Conservation (phyloP, 805 yeast species). For the Zygosaccharomyces lentus region DNA sequence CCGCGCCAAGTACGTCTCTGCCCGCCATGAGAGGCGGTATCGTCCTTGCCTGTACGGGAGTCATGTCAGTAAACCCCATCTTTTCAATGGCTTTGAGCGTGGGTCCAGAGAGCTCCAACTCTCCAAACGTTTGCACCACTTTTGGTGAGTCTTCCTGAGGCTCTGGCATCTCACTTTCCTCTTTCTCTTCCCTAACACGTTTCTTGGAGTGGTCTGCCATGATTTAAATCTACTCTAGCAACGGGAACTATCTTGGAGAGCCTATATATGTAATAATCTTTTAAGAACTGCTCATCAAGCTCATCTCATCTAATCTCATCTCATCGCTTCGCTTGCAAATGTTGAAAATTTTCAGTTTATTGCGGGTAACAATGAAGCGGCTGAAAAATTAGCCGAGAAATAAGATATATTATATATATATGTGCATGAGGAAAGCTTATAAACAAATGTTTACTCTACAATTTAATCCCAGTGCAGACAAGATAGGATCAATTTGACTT, state of each 20-base stretch:
- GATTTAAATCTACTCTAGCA: not conserved
- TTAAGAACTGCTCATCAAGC: not conserved
- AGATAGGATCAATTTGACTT: not conserved
- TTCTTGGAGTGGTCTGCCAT: constrained; percentile 8
- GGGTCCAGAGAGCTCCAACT: constrained; percentile 69
- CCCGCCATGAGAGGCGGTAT: constrained; percentile 97
- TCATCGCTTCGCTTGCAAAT: constrained; percentile 6
- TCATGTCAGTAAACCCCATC: constrained; percentile 91
- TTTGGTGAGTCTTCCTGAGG: constrained; percentile 9
- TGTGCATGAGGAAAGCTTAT: not conserved
- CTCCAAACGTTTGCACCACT: constrained; percentile 38
- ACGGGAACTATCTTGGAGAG: not conserved
- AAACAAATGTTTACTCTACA: not conserved
- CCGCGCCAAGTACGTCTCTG: constrained; percentile 97
- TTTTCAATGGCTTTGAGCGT: constrained; percentile 75
- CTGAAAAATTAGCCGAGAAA: constrained; percentile 1
- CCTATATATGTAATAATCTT: not conserved
- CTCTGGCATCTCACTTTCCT: constrained; percentile 10
- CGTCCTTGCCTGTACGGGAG: constrained; percentile 91
- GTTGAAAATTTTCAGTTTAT: constrained; percentile 6
- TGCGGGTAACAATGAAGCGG: constrained; percentile 5
- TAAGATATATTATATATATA: too few species aligned
- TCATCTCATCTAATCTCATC: constrained; percentile 27
- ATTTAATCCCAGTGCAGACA: not conserved
- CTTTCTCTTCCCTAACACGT: constrained; percentile 10